A percentile compares a stretch with the other conserved stretches of the same genome.
Evolutionary conservation across 257 asterid species (phyloP).

Genomic region (Solanum pinnatisectum): DNA sequence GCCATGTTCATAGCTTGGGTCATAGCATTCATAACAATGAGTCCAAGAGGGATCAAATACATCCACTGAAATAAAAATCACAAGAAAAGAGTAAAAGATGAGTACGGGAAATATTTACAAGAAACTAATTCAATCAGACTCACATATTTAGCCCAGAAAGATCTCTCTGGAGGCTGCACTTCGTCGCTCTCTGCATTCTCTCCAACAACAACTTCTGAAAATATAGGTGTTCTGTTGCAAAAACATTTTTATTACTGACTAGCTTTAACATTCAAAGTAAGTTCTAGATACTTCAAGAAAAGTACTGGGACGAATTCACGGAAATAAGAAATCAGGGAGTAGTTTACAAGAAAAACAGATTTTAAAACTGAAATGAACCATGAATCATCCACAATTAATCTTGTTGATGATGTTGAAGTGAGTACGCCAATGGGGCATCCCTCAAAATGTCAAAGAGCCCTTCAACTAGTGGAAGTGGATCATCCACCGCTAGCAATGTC

Average conservation of each 20-base stretch:
- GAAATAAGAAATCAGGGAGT: not conserved
- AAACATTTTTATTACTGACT: not conserved
- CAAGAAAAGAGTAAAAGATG: not conserved
- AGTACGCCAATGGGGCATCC: not conserved
- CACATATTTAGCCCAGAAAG: conserved; percentile 99
- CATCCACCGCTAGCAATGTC: not conserved
- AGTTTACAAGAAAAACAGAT: not conserved
- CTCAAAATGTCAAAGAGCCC: not conserved
- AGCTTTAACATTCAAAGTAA: not conserved
- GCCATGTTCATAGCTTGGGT: conserved; percentile 95
- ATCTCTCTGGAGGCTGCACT: conserved; percentile 63
- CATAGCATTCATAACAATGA: conserved; percentile 83
- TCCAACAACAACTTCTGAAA: conserved; percentile 56
- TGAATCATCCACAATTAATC: not conserved
- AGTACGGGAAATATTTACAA: not conserved
- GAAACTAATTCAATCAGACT: conserved; percentile 17
- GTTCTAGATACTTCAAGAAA: not conserved
- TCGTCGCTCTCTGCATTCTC: conserved; percentile 76
- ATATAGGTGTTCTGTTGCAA: conserved; percentile 71
- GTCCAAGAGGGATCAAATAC: conserved; percentile 94
- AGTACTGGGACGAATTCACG: not conserved
- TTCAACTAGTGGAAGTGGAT: not conserved
- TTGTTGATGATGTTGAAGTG: not conserved
- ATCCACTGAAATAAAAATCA: conserved; percentile 65
- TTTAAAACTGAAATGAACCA: not conserved